phyloP scores from a whole-genome alignment of 345 rosid genomes.

The Rhizophora mangle region DNA sequence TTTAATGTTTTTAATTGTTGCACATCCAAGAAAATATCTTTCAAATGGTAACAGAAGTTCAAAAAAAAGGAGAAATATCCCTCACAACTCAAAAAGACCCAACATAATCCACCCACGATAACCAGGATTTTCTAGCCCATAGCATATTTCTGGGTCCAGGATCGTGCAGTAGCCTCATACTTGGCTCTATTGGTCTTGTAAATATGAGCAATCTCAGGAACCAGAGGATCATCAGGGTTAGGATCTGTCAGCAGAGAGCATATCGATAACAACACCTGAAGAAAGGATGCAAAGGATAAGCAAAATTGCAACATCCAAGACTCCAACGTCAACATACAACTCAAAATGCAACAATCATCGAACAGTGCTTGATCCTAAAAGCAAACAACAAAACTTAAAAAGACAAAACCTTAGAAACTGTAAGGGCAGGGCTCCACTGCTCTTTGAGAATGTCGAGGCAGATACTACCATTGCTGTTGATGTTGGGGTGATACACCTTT shows the following conservation, averaged over 20 bases:
- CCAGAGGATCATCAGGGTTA: conserved; percentile 36
- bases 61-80: neutral
- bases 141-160: conserved; percentile 38
- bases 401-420: conserved; percentile 20
- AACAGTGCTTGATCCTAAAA: neutral
- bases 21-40: neutral
- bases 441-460: conserved; percentile 26
- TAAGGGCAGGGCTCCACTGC: conserved; percentile 25
- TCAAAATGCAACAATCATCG: no score
- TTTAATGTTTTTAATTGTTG: no score
- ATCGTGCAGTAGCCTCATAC: conserved; percentile 30
- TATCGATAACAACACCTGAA: conserved; percentile 35
- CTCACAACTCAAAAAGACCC: neutral
- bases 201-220: conserved; percentile 32
- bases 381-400: neutral
- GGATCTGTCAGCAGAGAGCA: conserved; percentile 38
- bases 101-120: neutral
- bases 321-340: no score
- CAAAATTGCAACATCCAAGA: no score
- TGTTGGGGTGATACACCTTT: conserved; percentile 21
- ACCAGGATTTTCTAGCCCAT: conserved; percentile 16
- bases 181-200: conserved; percentile 30
- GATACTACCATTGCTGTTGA: conserved; percentile 20
- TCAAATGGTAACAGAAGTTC: neutral
- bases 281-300: neutral